Percentiles rank a stretch among this genome's conserved stretches.
phyloP scores from a whole-genome alignment of 2,329 filamentous ascomycete genomes.

The Penicillium sp. region DNA sequence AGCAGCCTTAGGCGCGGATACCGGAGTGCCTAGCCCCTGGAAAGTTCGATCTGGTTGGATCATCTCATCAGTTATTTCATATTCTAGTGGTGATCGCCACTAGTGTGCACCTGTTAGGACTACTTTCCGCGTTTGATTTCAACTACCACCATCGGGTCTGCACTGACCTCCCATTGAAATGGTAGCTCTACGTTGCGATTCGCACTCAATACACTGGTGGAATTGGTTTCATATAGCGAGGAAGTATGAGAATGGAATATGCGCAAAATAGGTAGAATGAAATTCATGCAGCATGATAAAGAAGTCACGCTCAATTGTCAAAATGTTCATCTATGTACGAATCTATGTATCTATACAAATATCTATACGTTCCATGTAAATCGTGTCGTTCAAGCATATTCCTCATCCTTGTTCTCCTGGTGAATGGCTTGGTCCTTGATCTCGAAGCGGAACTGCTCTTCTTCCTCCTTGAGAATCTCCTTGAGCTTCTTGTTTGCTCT shows the following conservation, averaged over 20 bases:
- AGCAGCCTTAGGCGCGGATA: neutral
- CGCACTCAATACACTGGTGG: too few species aligned
- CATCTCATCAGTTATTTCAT: slow-evolving; percentile 15
- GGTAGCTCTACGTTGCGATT: neutral
- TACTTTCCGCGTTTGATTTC: slow-evolving; percentile 8
- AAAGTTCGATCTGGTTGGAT: slow-evolving; percentile 7
- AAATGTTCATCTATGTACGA: slow-evolving; percentile 13
- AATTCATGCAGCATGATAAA: slow-evolving; percentile 14
- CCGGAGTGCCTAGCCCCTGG: slow-evolving; percentile 4
- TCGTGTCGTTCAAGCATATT: neutral
- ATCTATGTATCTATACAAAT: slow-evolving; percentile 17
- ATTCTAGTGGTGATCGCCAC: slow-evolving; percentile 7
- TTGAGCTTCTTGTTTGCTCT: slow-evolving; percentile 40
- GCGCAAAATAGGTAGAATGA: neutral
- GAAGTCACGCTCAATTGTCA: slow-evolving; percentile 12
- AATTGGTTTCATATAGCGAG: too few species aligned
- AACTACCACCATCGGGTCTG: slow-evolving; percentile 10
- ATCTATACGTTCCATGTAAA: slow-evolving; percentile 4
- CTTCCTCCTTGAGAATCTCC: slow-evolving; percentile 38
- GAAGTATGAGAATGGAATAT: neutral
- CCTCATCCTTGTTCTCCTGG: slow-evolving; percentile 18
- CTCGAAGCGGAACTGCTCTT: slow-evolving; percentile 39
- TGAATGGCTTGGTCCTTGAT: slow-evolving; percentile 30
- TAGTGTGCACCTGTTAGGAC: neutral
- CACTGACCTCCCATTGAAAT: neutral